A percentile compares a stretch with the other conserved stretches of the same genome.
phyloP scores from a whole-genome alignment of 1,284 basidiomycete genomes.

The Cystobasidium slooffiae region DNA sequence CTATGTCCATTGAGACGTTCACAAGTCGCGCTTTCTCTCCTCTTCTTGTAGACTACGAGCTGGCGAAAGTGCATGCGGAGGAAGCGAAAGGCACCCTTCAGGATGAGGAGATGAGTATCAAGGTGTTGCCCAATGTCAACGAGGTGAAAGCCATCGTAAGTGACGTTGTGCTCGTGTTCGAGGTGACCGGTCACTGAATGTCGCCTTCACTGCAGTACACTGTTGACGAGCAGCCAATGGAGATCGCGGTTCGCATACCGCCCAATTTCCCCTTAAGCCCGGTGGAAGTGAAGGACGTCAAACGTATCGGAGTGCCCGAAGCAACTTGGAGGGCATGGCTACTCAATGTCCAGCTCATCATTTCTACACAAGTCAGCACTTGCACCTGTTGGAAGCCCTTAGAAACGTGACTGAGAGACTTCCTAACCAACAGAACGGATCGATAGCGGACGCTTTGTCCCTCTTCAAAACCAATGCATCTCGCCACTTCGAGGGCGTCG shows the following conservation, averaged over 20 bases:
- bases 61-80: constrained; percentile 73
- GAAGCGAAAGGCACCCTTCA: constrained; percentile 62
- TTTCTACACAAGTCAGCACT: constrained; percentile 75
- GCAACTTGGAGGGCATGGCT: constrained; percentile 93
- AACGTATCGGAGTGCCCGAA: constrained; percentile 85
- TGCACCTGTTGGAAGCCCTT: neutral
- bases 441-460: constrained; percentile 85
- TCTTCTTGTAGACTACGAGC: constrained; percentile 80
- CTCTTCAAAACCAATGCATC: constrained; percentile 94
- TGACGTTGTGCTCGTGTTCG: constrained; percentile 57
- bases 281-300: constrained; percentile 84
- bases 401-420: constrained; percentile 19
- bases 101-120: constrained; percentile 79
- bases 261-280: constrained; percentile 86
- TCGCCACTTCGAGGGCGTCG: constrained; percentile 88
- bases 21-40: constrained; percentile 90
- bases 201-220: constrained; percentile 63
- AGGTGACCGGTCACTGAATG: constrained; percentile 47
- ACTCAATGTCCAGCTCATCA: constrained; percentile 86
- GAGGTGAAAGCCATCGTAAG: constrained; percentile 70
- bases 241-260: constrained; percentile 86
- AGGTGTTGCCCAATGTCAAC: constrained; percentile 68
- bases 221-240: constrained; percentile 92
- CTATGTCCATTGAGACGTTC: constrained; percentile 73
- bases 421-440: constrained; percentile 70